Conservation (phyloP, 306 rosid species). For the Leucaena leucocephala region DNA sequence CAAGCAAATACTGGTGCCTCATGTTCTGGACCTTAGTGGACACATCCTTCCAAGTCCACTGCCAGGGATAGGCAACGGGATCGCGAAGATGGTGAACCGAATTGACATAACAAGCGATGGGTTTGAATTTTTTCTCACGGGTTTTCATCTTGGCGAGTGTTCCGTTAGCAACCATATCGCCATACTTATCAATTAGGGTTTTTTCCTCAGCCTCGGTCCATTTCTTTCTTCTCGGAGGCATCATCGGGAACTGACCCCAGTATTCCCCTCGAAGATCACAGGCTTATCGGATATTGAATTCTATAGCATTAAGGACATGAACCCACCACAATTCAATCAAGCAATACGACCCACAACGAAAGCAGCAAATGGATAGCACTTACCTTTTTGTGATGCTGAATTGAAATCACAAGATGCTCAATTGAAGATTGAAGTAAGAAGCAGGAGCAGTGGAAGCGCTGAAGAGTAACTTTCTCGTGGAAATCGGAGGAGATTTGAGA, state of each 20-base stretch:
- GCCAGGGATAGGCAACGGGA: slow-evolving; percentile 86
- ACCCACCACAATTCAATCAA: slow-evolving; percentile 21
- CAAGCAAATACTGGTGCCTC: slow-evolving; percentile 95
- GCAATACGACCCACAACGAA: slow-evolving; percentile 24
- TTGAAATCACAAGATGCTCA: slow-evolving; percentile 9
- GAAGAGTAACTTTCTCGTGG: slow-evolving; percentile 16
- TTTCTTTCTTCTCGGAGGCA: slow-evolving; percentile 88
- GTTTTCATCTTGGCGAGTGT: slow-evolving; percentile 84
- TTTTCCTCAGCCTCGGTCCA: slow-evolving; percentile 98
- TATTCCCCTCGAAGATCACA: slow-evolving; percentile 35
- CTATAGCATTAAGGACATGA: slow-evolving; percentile 45
- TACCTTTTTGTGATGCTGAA: slow-evolving; percentile 13
- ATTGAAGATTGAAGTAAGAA: not conserved
- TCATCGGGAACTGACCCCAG: slow-evolving; percentile 47
- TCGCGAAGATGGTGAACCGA: slow-evolving; percentile 72
- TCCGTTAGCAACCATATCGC: slow-evolving; percentile 84
- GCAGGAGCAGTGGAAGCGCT: not conserved
- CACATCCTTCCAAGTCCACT: slow-evolving; percentile 96
- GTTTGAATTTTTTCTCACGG: slow-evolving; percentile 91
- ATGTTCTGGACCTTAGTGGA: slow-evolving; percentile 98
- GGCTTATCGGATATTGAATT: slow-evolving; percentile 32
- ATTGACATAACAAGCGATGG: slow-evolving; percentile 86
- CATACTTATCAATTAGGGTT: slow-evolving; percentile 86
- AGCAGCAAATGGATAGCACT: slow-evolving; percentile 6
- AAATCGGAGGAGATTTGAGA: not conserved